Base-by-base conservation (phyloP, 768 basidiomycete genomes). In the Inosperma sp. region DNA sequence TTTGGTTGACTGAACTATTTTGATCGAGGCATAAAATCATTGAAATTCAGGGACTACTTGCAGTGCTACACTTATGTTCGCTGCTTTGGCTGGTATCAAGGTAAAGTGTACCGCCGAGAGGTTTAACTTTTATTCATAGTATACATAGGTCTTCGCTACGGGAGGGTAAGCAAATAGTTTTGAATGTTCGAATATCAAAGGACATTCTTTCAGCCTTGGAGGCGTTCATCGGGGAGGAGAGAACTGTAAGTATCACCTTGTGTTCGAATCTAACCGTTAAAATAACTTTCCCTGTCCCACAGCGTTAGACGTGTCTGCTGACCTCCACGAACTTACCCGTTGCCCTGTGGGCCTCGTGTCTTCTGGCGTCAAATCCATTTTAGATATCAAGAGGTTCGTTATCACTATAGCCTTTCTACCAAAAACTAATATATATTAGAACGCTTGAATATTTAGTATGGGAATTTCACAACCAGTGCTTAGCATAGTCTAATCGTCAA, bases 261-360 rank as follows among this genome's bases (percentile, higher is more conserved):
- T 51, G 16, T 9, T 9, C 3, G n/a, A n/a, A 45, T 27, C 19
- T 42, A 19, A n/a, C n/a, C 23, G 50, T 13, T 41, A 44, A 48
- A 19, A 23, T 21, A 33, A 23, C 51, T 12, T 53, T 21, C 43
- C 23, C 23, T 39, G 16, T 43, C 19, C 33, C 17, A 8, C 58
- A 96, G 92, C 90, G 14, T 82, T 98, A 82, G 95, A 99, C 61
- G 73, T 99, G 23, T 97, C 95, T 13, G 93, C 95, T 13, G 95
- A 99, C 65, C 74, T 99, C 13, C 84, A 85, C 7, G 93, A 97
- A 64, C 79, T 99, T 27, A 76, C 88, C 17, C 78, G 90, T 16
- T 95, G 91, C 59, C 88, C 93, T 17, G 89, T 98, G 37, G 93
- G 87, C 3, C 77, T 99, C 29, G 83, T 98, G 8, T 95, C 94